Evolutionary conservation across 116 monocot genomes (phyloP).

Genomic region (Phalaenopsis hybrid): DNA sequence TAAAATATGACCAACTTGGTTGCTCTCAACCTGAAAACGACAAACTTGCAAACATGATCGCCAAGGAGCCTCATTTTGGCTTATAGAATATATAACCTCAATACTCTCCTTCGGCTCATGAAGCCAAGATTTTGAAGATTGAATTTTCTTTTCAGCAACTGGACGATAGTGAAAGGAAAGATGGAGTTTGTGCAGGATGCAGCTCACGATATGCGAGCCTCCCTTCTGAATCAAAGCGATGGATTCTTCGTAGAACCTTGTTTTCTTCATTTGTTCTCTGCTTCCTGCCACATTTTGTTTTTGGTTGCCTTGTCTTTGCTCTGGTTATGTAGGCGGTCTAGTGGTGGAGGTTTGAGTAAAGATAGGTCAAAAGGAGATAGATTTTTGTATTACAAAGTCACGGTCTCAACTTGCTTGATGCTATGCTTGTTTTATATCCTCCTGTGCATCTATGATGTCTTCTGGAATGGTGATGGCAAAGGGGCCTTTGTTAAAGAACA

Average conservation of each 20-base stretch:
- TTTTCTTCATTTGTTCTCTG: background rate
- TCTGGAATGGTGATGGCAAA: background rate
- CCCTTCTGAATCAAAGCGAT: background rate
- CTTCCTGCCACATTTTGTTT: background rate
- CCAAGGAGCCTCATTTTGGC: no score
- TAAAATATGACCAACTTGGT: no score
- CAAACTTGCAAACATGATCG: no score
- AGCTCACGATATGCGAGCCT: background rate
- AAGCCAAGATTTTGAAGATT: background rate
- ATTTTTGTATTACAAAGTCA: conserved; percentile 1
- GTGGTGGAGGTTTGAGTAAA: background rate
- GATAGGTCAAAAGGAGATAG: background rate
- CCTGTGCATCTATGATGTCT: conserved; percentile 3
- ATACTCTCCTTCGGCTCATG: no score
- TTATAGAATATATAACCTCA: no score
- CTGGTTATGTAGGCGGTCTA: background rate
- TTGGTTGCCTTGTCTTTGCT: conserved; percentile 3
- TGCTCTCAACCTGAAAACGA: no score
- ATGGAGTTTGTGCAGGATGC: background rate
- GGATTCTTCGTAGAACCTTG: background rate
- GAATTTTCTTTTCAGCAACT: background rate
- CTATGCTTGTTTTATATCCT: conserved; percentile 12
- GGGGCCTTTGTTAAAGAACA: background rate
- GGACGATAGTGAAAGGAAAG: background rate
- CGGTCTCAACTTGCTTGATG: background rate